Conservation (phyloP, 2,329 filamentous ascomycete genomes). For the Aspergillus sp. region DNA sequence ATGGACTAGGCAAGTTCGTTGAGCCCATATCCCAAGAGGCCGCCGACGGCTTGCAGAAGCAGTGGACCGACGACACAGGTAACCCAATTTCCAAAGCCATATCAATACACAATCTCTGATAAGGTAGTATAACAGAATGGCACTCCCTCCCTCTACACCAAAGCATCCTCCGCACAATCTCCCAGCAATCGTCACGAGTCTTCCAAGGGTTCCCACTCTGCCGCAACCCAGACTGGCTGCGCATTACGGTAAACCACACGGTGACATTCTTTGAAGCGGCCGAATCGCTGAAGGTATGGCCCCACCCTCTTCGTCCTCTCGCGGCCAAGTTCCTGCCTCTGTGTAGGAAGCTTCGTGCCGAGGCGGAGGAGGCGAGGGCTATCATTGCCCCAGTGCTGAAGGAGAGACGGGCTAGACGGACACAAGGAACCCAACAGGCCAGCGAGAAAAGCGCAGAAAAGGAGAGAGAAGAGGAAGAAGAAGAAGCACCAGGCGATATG, state of each 20-base stretch:
- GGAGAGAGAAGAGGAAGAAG: slow-evolving; percentile 10
- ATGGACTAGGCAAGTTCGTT: no score
- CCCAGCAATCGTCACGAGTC: slow-evolving; percentile 1
- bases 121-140: slow-evolving; percentile 11
- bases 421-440: no score
- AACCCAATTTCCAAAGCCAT: not conserved
- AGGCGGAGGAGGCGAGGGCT: not conserved
- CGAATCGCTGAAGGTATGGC: slow-evolving; percentile 16
- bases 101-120: not conserved
- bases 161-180: slow-evolving; percentile 7
- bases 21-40: slow-evolving; percentile 9
- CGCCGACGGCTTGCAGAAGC: not conserved
- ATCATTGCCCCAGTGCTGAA: no score
- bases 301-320: not conserved
- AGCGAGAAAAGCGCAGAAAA: not conserved
- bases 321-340: slow-evolving; percentile 3
- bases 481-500: slow-evolving; percentile 5
- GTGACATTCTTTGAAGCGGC: slow-evolving; percentile 15
- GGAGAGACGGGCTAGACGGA: no score
- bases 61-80: slow-evolving; percentile 13
- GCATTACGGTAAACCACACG: slow-evolving; percentile 16
- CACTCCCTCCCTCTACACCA: slow-evolving; percentile 6
- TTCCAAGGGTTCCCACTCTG: slow-evolving; percentile 16
- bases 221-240: slow-evolving; percentile 19
- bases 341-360: not conserved